Percentiles rank a stretch among this genome's conserved stretches.
Evolutionary conservation across 1,284 basidiomycete genomes (phyloP).

Genomic region (Rhodotorula sp.): DNA sequence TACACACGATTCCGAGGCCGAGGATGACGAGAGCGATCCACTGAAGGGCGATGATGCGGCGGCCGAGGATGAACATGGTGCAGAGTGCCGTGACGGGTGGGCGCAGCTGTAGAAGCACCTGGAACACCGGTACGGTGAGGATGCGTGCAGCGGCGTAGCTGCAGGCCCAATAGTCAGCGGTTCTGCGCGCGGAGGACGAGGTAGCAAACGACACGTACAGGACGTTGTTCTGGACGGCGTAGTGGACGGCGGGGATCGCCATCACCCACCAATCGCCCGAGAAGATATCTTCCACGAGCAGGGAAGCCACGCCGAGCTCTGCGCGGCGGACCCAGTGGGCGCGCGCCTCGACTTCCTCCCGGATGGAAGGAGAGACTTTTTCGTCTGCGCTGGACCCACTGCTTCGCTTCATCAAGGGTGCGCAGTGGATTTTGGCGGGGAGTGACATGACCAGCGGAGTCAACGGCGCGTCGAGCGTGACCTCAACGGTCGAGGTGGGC

Average conservation of each 20-base stretch:
- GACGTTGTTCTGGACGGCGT: conserved; percentile 49
- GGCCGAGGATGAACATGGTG: conserved; percentile 49
- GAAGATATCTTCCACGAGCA: conserved; percentile 41
- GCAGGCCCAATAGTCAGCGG: background rate
- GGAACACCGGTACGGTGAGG: conserved; percentile 50
- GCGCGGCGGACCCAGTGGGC: conserved; percentile 25
- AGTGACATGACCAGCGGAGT: background rate
- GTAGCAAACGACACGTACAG: conserved; percentile 23
- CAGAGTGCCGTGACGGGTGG: conserved; percentile 51
- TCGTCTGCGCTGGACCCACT: background rate
- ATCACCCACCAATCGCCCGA: conserved; percentile 41
- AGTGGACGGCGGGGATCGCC: conserved; percentile 47
- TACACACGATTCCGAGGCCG: conserved; percentile 49
- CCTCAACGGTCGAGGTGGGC: background rate
- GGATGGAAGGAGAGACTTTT: too few species aligned
- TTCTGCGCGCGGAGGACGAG: background rate
- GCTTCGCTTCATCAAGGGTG: background rate
- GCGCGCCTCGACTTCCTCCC: too few species aligned
- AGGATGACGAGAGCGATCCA: conserved; percentile 50
- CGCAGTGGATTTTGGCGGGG: background rate
- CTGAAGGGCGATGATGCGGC: conserved; percentile 47
- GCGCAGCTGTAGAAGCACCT: conserved; percentile 52
- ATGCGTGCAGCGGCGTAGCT: conserved; percentile 50
- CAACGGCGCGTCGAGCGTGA: background rate
- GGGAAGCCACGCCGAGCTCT: conserved; percentile 22